Percentiles rank a stretch among this genome's conserved stretches.
These are phyloP conservation scores for Glaciozyma martinii DNA, from an alignment of 768 basidiomycete species.

Conservation along the genomic window DNA sequence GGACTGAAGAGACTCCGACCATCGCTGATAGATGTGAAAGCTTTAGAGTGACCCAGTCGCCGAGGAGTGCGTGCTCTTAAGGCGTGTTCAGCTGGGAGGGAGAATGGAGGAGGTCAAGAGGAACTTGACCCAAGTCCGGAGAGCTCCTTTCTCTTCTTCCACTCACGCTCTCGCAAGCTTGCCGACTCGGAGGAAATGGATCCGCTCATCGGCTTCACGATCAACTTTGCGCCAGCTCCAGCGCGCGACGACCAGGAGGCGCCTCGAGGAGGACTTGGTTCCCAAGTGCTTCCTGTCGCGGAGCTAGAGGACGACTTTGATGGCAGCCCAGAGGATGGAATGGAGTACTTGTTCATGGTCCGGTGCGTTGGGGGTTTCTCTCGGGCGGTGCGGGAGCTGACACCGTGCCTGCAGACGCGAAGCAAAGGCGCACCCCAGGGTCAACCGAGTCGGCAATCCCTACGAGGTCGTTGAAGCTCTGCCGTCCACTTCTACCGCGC, in stretches of 20 bases:
- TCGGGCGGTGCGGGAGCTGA: background rate
- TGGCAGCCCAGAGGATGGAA: conserved; percentile 38
- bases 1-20: background rate
- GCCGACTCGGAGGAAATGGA: background rate
- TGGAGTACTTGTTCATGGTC: conserved; percentile 37
- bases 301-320: conserved; percentile 37
- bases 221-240: conserved; percentile 7
- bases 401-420: conserved; percentile 16
- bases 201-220: conserved; percentile 15
- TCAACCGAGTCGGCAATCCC: conserved; percentile 22
- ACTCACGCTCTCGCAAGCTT: too few species aligned
- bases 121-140: too few species aligned
- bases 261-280: conserved; percentile 30
- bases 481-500: background rate
- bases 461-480: background rate
- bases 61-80: too few species aligned
- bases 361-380: conserved; percentile 3
- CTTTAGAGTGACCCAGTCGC: too few species aligned
- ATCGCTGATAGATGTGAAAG: too few species aligned
- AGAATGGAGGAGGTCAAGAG: too few species aligned
- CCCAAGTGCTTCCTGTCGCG: conserved; percentile 40
- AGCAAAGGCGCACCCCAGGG: conserved; percentile 18
- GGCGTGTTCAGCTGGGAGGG: too few species aligned
- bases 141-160: too few species aligned
- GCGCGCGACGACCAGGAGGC: conserved; percentile 8